Evolutionary conservation across 2,329 filamentous ascomycete genomes (phyloP), one percentile per base, ranked within the genome.

Genomic region (Nemania abortiva): DNA sequence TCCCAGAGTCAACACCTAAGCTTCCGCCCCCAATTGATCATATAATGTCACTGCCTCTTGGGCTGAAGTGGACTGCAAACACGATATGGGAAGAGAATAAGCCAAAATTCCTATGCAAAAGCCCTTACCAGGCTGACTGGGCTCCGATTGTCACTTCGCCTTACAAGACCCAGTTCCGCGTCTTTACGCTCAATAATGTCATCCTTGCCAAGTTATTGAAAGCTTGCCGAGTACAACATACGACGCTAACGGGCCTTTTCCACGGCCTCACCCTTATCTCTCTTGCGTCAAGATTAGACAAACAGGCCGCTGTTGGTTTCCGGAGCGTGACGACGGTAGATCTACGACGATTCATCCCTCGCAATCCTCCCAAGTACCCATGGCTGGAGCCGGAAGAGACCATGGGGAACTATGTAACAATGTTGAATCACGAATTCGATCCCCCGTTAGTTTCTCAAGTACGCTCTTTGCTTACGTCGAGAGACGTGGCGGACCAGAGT

Each of bases 341-440:
- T 29, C 31, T 71, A 6, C 68, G 75, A 2, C 72, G 69, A n/a
- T 56, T 73, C 29, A 65, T 77, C 31, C 66, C 66, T 4, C 20
- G 11, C 2, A 15, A 4, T 11, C 54, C 42, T 20, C 3, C 37
- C 9, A 39, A 47, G 2, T 39, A 39, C 42, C 42, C 39, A 10
- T 57, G 45, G 69, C 2, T 70, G 3, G 63, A 73, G 49, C 65
- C 70, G 9, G 62, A 64, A 15, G 37, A 63, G 1, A 70, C 69
- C 1, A 70, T 77, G 68, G 72, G 29, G 18, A 75, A 77, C 37
- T 72, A 71, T 37, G 55, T 75, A 56, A 73, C 75, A 2, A 18
- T 49, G 5, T 15, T 73, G 15, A 18, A 63, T n/a, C 74, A 76
- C 39, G 57, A 61, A 15, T 75, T 72, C 29, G 68, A 68, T 6